Evolutionary conservation across 371 early-diverging fungal genomes (phyloP).

Genomic region (Lichtheimia ramosa): DNA sequence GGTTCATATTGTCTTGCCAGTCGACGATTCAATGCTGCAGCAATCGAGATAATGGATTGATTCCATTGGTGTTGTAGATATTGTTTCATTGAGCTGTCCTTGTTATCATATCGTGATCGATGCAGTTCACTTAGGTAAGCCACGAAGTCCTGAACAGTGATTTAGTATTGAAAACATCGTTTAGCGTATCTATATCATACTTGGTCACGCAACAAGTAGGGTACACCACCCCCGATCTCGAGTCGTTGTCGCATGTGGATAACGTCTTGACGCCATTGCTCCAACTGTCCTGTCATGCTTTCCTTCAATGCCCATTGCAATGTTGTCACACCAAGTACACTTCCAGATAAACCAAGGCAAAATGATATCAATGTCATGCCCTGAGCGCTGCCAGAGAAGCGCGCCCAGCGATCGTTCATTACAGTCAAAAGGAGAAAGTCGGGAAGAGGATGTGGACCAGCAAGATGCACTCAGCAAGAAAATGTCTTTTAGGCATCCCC

Average conservation of each 20-base stretch:
- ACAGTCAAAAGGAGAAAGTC: too few relatives aligned
- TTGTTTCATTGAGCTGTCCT: conserved; percentile 7
- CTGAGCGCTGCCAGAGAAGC: conserved; percentile 1
- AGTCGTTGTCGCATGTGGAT: conserved; percentile 14
- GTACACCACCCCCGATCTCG: conserved; percentile 20
- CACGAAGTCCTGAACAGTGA: conserved; percentile 7
- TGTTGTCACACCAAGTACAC: conserved; percentile 7
- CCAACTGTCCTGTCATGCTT: conserved; percentile 9
- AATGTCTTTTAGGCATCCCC: too few relatives aligned
- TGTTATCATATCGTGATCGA: background rate
- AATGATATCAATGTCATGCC: conserved; percentile 13
- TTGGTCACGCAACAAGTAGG: conserved; percentile 18
- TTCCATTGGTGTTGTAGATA: conserved; percentile 17
- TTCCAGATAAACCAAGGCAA: conserved; percentile 13
- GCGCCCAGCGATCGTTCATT: conserved; percentile 1
- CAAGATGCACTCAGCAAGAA: too few relatives aligned
- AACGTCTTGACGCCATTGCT: conserved; percentile 8
- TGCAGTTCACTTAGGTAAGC: conserved; percentile 4
- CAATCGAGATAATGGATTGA: background rate
- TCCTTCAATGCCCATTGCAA: conserved; percentile 6
- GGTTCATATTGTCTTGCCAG: conserved; percentile 12
- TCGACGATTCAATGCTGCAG: conserved; percentile 4
- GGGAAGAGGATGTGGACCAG: background rate
- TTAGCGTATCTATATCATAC: background rate
- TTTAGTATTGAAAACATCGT: too few relatives aligned